Evolutionary conservation across 2,329 filamentous ascomycete species (phyloP).

Genomic region (Teratosphaeriaceae sp.): DNA sequence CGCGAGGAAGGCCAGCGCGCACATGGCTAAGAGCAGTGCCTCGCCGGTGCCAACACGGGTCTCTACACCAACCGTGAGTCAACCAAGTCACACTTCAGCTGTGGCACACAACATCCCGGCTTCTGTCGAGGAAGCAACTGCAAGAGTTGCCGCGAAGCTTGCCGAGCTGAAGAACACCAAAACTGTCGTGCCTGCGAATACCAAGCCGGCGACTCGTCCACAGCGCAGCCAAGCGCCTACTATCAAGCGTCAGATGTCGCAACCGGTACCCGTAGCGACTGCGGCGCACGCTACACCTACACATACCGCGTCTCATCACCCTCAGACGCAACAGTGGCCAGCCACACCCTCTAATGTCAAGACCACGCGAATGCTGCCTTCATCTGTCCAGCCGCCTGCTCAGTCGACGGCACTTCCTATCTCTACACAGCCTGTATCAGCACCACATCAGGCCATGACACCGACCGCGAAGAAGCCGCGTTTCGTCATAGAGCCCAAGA

Average conservation of each 20-base stretch:
- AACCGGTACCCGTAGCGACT: background rate
- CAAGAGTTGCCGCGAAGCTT: slow-evolving; percentile 8
- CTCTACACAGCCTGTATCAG: background rate
- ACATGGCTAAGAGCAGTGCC: slow-evolving; percentile 13
- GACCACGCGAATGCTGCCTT: slow-evolving; percentile 14
- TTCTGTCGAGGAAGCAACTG: slow-evolving; percentile 4
- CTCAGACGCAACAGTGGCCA: slow-evolving; percentile 5
- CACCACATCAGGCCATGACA: slow-evolving; percentile 4
- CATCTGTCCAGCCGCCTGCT: slow-evolving; percentile 13
- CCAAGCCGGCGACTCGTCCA: background rate
- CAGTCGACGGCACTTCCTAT: slow-evolving; percentile 1
- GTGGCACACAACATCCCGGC: background rate
- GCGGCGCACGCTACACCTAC: background rate
- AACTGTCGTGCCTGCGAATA: background rate
- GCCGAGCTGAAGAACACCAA: slow-evolving; percentile 3
- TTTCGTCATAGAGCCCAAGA: slow-evolving; percentile 29
- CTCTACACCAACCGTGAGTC: background rate
- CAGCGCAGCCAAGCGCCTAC: background rate
- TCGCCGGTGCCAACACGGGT: background rate
- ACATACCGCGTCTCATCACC: background rate
- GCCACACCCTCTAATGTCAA: slow-evolving; percentile 11
- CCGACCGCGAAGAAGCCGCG: slow-evolving; percentile 7
- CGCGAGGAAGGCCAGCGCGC: slow-evolving; percentile 31
- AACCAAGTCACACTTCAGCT: background rate
- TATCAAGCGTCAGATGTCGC: background rate